Conservation (phyloP, 2,329 filamentous ascomycete genomes). For the Cladosporium sp. region DNA sequence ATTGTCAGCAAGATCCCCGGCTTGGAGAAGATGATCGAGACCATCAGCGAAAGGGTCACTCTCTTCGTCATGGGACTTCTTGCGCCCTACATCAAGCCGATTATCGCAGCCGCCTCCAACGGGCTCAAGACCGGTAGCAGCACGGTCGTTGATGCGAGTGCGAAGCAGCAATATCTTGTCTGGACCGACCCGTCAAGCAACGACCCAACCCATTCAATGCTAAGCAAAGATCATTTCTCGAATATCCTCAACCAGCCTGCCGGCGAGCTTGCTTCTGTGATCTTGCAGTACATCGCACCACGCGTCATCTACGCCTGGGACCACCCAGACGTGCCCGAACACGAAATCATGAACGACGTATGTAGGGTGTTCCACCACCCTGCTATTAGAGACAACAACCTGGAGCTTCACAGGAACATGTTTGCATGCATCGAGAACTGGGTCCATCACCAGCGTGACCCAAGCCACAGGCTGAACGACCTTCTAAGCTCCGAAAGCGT, state of each 20-base stretch:
- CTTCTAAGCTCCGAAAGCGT: constrained; percentile 84
- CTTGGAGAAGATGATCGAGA: constrained; percentile 84
- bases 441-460: constrained; percentile 67
- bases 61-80: constrained; percentile 88
- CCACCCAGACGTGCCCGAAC: constrained; percentile 75
- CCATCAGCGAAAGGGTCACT: constrained; percentile 88
- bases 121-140: constrained; percentile 83
- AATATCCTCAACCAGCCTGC: constrained; percentile 53
- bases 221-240: constrained; percentile 54
- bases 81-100: constrained; percentile 85
- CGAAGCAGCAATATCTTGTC: constrained; percentile 52
- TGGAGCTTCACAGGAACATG: constrained; percentile 86
- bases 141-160: constrained; percentile 58
- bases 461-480: constrained; percentile 62
- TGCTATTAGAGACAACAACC: constrained; percentile 69
- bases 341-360: constrained; percentile 81
- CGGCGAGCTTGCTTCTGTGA: constrained; percentile 50
- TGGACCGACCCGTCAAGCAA: constrained; percentile 50
- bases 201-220: constrained; percentile 54
- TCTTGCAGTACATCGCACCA: constrained; percentile 84
- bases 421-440: constrained; percentile 81
- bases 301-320: constrained; percentile 93
- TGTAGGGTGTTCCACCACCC: constrained; percentile 88
- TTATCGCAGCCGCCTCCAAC: constrained; percentile 84
- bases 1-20: constrained; percentile 91